Conservation (phyloP, 2,329 filamentous ascomycete genomes). For the Aulographum hederae region DNA sequence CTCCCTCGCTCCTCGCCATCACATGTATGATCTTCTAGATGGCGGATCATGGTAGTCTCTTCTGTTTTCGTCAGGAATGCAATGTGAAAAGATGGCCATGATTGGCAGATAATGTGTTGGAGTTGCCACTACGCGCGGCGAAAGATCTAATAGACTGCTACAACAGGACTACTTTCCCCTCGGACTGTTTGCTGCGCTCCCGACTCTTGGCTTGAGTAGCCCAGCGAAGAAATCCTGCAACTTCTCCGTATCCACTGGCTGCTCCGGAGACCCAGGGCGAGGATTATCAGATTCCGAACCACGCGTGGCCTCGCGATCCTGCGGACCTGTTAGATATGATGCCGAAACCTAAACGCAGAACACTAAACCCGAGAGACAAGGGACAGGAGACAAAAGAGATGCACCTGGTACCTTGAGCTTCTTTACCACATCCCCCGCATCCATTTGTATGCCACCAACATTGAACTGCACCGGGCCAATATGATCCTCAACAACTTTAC, state of each 20-base stretch:
- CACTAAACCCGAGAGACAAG: neutral
- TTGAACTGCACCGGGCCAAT: slow-evolving; percentile 96
- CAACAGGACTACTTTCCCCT: no score
- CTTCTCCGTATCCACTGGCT: neutral
- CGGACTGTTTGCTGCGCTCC: neutral
- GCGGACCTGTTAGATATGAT: neutral
- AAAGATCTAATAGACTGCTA: no score
- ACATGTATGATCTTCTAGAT: no score
- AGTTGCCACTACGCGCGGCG: no score
- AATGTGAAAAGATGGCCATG: no score
- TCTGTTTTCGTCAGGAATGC: no score
- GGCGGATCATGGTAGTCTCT: no score
- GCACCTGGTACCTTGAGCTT: slow-evolving; percentile 55
- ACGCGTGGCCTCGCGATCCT: neutral
- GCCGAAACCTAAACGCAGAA: neutral
- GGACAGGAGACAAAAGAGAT: neutral
- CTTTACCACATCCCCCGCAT: slow-evolving; percentile 84
- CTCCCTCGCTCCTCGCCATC: no score
- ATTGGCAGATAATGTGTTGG: no score
- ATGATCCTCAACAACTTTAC: slow-evolving; percentile 33
- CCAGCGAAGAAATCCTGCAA: neutral
- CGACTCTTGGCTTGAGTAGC: neutral
- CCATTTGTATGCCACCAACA: slow-evolving; percentile 91
- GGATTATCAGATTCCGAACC: neutral
- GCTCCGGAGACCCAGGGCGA: neutral